These are phyloP conservation scores for Clohesyomyces aquaticus DNA, from an alignment of 495 filamentous ascomycete species.

Conservation along the genomic window DNA sequence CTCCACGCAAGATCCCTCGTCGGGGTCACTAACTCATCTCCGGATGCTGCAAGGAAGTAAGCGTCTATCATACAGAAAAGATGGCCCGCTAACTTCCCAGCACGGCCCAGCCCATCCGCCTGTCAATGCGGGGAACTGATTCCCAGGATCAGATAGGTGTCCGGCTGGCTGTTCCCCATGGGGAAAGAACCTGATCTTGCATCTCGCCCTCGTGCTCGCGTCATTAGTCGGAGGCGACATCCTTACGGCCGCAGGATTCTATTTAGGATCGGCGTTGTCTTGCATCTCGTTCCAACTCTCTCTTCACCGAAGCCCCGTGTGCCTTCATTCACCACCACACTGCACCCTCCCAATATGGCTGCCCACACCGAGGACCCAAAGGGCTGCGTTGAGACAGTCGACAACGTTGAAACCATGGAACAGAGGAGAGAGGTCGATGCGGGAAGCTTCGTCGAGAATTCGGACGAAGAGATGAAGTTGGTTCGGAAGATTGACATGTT, in stretches of 20 bases:
- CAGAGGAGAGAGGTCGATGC: conserved; percentile 5
- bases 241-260: background rate
- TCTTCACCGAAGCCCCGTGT: background rate
- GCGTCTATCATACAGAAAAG: too few species aligned
- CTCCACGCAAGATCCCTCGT: too few species aligned
- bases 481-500: conserved; percentile 40
- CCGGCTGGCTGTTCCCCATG: too few species aligned
- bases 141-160: too few species aligned
- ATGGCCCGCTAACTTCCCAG: too few species aligned
- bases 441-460: conserved; percentile 16
- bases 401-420: conserved; percentile 12
- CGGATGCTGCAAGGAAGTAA: too few species aligned
- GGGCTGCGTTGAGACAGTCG: conserved; percentile 17
- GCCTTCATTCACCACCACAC: background rate
- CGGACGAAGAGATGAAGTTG: conserved; percentile 35
- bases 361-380: conserved; percentile 16
- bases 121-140: too few species aligned
- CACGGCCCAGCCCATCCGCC: too few species aligned
- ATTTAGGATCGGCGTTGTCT: background rate
- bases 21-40: too few species aligned
- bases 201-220: background rate
- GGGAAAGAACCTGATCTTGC: background rate
- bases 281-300: background rate
- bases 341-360: background rate
- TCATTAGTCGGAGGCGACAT: background rate